Conservation (phyloP, 208 protist species). For the Naegleria gruberi region DNA sequence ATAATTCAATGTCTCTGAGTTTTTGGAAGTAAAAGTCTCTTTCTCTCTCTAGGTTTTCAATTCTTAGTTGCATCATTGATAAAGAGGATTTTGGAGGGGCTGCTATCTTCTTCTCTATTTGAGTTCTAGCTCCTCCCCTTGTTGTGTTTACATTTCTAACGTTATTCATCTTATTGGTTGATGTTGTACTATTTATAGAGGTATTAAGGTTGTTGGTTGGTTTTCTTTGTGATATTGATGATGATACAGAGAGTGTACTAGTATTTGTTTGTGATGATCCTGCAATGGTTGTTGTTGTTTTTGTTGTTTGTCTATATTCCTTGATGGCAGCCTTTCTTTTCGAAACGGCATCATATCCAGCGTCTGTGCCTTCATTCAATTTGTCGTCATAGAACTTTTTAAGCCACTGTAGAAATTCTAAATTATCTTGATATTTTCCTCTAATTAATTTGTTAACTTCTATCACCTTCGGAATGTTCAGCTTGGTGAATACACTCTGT, state of each 20-base stretch:
- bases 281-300: neutral
- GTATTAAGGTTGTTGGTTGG: neutral
- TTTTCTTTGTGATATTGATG: neutral
- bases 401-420: conserved; percentile 93
- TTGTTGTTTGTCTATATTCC: neutral
- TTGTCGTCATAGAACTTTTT: conserved; percentile 49
- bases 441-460: conserved; percentile 78
- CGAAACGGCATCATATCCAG: conserved; percentile 16
- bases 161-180: neutral
- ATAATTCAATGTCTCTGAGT: conserved; percentile 15
- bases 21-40: conserved; percentile 26
- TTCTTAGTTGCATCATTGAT: neutral
- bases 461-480: conserved; percentile 67
- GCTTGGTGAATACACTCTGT: conserved; percentile 73
- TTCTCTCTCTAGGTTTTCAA: conserved; percentile 16
- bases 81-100: neutral
- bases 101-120: neutral
- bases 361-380: neutral
- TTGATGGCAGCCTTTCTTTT: conserved; percentile 7
- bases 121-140: neutral
- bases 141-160: neutral
- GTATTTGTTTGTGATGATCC: neutral
- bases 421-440: conserved; percentile 89
- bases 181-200: neutral
- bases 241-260: neutral